Base-by-base conservation (phyloP, 768 basidiomycete species). In the Lentinula raphanica region DNA sequence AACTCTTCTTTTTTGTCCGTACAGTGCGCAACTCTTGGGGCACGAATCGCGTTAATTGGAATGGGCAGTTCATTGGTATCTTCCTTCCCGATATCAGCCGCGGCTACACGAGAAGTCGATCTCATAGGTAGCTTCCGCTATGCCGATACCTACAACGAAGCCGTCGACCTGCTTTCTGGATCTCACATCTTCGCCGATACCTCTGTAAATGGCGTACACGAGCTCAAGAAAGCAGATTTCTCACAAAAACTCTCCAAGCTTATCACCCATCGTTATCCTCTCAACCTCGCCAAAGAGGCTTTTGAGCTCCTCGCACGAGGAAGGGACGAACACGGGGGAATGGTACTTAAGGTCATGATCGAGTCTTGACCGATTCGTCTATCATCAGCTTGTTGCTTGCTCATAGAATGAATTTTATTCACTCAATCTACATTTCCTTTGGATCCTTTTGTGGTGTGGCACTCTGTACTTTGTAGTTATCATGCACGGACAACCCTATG, bases 311-410 rank as follows among this genome's bases (percentile, higher is more conserved):
- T 98, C 42, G 76, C 81, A 58, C 74, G 80, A 48, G 95, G 95
- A 3, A 78, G 79, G 62, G 95, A 95, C 68, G 87, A 89, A 51
- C 67, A 82, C 3, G 94, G 92, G 8, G 80, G 82, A 29, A 78
- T 95, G 76, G 91, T 97, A 35, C 78, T 98, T 68, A 98, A 98
- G 77, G 83, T 96, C 58, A 86, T 97, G 82, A 82, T 98, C 57
- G 85, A 76, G 17, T 65, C 76, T 49, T 72, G 68, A 68, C 70
- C 9, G n/a, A 39, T 5, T 39, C 39, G 6, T 40, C 6, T 17
- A 6, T 40, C 12, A 40, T 17, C 19, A 15, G 11, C 6, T 40
- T 40, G 15, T n/a, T 13, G 11, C 19, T 0, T 17, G 39, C 12
- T 12, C 39, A 13, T 40, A 40, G 39, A 40, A 13, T 44, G 3